phyloP scores from a whole-genome alignment of 345 rosid genomes.

The Carallia pectinifolia region DNA sequence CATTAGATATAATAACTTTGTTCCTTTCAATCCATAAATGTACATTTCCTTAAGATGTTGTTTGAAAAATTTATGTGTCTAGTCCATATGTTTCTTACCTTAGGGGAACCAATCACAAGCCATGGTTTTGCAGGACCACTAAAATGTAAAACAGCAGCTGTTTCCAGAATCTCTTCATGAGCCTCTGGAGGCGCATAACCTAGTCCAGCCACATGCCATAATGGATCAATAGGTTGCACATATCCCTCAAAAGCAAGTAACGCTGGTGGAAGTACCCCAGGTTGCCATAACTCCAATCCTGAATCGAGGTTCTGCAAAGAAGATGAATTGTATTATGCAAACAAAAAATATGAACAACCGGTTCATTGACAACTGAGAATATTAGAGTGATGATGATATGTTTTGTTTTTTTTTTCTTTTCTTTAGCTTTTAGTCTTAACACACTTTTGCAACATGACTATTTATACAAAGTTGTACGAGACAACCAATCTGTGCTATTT shows the following conservation, averaged over 20 bases:
- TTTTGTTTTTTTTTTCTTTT: not conserved
- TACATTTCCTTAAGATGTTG: constrained; percentile 68
- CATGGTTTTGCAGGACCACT: constrained; percentile 96
- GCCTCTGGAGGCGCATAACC: constrained; percentile 53
- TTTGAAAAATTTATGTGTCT: constrained; percentile 65
- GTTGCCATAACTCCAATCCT: constrained; percentile 79
- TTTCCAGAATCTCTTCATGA: constrained; percentile 33
- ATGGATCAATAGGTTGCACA: constrained; percentile 69
- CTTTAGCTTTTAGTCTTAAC: not conserved
- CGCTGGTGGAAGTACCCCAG: constrained; percentile 78
- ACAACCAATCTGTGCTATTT: no score
- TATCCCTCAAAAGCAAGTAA: constrained; percentile 68
- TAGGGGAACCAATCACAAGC: constrained; percentile 73
- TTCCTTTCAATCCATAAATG: constrained; percentile 50
- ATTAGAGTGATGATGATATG: not conserved
- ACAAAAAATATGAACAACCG: not conserved
- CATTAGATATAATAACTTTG: constrained; percentile 24
- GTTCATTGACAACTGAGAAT: not conserved
- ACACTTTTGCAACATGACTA: not conserved
- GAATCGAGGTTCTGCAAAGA: constrained; percentile 54
- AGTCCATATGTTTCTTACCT: constrained; percentile 67
- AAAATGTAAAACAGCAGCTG: constrained; percentile 84
- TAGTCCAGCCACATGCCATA: constrained; percentile 80
- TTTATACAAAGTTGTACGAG: no score
- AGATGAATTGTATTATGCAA: not conserved